phyloP scores from a whole-genome alignment of 23 red algal genomes.

The Gracilaria gracilis region DNA sequence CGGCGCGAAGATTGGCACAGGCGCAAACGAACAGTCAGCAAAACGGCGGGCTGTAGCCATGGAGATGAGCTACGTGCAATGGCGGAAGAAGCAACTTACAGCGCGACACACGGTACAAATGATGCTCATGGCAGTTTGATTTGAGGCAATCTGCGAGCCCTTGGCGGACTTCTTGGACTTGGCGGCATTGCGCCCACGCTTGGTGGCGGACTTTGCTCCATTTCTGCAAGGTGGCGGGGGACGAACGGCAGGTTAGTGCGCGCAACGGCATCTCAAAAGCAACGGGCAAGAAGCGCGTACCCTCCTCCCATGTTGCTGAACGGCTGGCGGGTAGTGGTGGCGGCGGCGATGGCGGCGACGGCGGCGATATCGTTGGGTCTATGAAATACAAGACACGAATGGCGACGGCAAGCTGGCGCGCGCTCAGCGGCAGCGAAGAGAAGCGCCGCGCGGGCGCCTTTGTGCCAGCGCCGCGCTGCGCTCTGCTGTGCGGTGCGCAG shows the following conservation, averaged over 20 bases:
- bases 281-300: constrained; percentile 6
- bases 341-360: too few relatives aligned
- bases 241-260: background rate
- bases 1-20: too few relatives aligned
- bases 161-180: constrained; percentile 51
- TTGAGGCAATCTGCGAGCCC: constrained; percentile 63
- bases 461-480: background rate
- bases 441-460: background rate
- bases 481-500: too few relatives aligned
- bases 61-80: background rate
- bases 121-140: constrained; percentile 69
- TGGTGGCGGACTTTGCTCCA: constrained; percentile 74
- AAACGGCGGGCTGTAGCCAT: background rate
- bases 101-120: constrained; percentile 71
- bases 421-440: background rate
- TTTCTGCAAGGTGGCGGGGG: constrained; percentile 55
- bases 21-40: background rate
- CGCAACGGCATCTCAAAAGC: background rate
- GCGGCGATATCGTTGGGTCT: background rate
- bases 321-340: background rate
- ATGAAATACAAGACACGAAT: too few relatives aligned
- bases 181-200: constrained; percentile 75
- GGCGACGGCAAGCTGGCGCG: background rate
- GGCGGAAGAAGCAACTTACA: constrained; percentile 50
- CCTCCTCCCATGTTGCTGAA: constrained; percentile 29